phyloP scores from a whole-genome alignment of 2,329 filamentous ascomycete genomes.

The Calonectria pseudoturangicola region DNA sequence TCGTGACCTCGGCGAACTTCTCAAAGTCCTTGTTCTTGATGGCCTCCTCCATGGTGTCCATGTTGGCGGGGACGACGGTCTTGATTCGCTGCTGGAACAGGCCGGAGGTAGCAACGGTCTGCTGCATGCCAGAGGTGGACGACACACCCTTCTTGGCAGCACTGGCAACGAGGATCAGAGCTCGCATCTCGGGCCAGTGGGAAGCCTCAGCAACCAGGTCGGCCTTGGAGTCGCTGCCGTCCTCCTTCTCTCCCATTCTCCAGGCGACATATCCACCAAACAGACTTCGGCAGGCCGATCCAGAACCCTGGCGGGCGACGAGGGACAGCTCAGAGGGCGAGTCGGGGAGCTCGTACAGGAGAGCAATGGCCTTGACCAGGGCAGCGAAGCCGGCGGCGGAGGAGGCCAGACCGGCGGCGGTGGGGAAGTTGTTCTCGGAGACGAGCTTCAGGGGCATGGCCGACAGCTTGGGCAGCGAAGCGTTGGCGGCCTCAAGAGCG shows the following conservation, averaged over 20 bases:
- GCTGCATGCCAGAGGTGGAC: constrained; percentile 96
- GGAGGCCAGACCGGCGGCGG: constrained; percentile 89
- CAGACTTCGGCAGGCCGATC: constrained; percentile 93
- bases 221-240: constrained; percentile 91
- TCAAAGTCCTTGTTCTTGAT: constrained; percentile 87
- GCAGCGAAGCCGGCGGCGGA: constrained; percentile 83
- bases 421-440: constrained; percentile 99
- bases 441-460: constrained; percentile 87
- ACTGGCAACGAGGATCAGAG: constrained; percentile 91
- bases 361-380: constrained; percentile 88
- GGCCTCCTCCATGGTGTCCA: constrained; percentile 89
- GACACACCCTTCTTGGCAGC: constrained; percentile 97
- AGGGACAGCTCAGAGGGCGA: constrained; percentile 88
- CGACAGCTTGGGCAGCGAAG: constrained; percentile 88
- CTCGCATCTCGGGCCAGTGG: constrained; percentile 97
- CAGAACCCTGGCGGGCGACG: constrained; percentile 94
- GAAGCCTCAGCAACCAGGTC: constrained; percentile 90
- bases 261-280: constrained; percentile 98
- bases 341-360: constrained; percentile 91
- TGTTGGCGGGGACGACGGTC: constrained; percentile 86
- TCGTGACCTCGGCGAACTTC: constrained; percentile 91
- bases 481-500: constrained; percentile 82
- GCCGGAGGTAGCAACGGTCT: constrained; percentile 92
- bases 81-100: constrained; percentile 87
- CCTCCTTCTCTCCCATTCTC: constrained; percentile 84